Percentiles rank a stretch among this genome's conserved stretches.
Evolutionary conservation across 805 yeast genomes (phyloP).

Genomic region (Pichia paraexigua): DNA sequence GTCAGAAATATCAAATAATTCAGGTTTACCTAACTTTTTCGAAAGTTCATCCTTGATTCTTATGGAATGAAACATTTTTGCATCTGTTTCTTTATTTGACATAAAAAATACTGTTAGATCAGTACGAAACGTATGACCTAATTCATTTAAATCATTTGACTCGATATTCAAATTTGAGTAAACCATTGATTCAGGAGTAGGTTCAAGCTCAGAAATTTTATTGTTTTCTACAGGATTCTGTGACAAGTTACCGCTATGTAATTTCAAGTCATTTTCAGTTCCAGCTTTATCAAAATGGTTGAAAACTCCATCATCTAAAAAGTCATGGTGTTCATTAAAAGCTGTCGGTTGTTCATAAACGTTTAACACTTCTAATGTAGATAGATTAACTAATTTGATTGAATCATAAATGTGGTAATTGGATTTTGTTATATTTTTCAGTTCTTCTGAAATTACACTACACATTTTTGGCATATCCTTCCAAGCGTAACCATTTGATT

Average conservation of each 20-base stretch:
- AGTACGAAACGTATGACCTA: not conserved
- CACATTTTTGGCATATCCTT: conserved; percentile 18
- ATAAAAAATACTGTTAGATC: conserved; percentile 14
- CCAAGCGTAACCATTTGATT: conserved; percentile 26
- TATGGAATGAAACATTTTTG: not conserved
- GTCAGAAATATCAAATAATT: not conserved
- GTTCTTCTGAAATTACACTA: conserved; percentile 22
- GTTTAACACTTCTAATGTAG: conserved; percentile 11
- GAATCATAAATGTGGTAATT: conserved; percentile 12
- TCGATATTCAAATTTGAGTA: not conserved
- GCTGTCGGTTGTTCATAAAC: not conserved
- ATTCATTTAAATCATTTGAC: not conserved
- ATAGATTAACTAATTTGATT: conserved; percentile 19
- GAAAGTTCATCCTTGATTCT: not conserved
- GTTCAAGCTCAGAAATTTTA: not conserved
- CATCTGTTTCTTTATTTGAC: conserved; percentile 7
- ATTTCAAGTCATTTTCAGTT: not conserved
- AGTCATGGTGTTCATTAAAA: not conserved
- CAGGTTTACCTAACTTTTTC: not conserved
- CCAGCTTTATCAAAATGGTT: conserved; percentile 1
- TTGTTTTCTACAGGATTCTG: not conserved
- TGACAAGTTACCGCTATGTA: not conserved
- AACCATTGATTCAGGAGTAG: conserved; percentile 1
- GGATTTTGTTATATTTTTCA: conserved; percentile 15
- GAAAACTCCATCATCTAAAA: not conserved